These are phyloP conservation scores for Kingdonia uniflora DNA, from an alignment of 164 flowering plant species.

Conservation along the genomic window DNA sequence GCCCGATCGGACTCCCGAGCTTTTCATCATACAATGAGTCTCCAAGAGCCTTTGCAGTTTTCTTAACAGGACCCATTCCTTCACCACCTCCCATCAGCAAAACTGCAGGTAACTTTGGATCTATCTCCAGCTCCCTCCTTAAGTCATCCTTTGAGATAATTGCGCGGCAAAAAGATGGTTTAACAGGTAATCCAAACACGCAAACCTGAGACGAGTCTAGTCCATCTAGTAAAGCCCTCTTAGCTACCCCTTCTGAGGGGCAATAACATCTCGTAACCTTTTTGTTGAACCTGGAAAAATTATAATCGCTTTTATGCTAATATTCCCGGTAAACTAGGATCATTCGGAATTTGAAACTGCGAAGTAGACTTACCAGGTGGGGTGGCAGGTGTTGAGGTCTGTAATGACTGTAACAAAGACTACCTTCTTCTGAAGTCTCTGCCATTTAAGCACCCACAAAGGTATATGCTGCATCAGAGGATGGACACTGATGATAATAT, in stretches of 20 bases:
- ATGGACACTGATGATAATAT: conserved; percentile 92
- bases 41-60: conserved; percentile 82
- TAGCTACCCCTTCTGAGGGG: conserved; percentile 85
- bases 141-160: conserved; percentile 64
- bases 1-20: conserved; percentile 61
- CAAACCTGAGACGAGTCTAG: conserved; percentile 65
- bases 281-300: conserved; percentile 67
- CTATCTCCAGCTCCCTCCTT: conserved; percentile 75
- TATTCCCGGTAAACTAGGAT: too few species aligned
- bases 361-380: conserved; percentile 56
- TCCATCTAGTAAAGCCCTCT: conserved; percentile 70
- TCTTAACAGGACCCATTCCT: conserved; percentile 96
- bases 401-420: conserved; percentile 90
- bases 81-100: conserved; percentile 98
- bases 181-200: conserved; percentile 79
- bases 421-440: conserved; percentile 82
- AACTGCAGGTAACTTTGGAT: conserved; percentile 74
- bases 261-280: conserved; percentile 88
- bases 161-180: conserved; percentile 83
- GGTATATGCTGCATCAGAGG: conserved; percentile 98
- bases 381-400: conserved; percentile 88
- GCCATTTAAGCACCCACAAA: conserved; percentile 91
- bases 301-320: too few species aligned
- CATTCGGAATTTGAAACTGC: too few species aligned
- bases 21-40: conserved; percentile 56